Evolutionary conservation across 2,329 filamentous ascomycete species (phyloP).

Genomic region (Aspergillus felis): DNA sequence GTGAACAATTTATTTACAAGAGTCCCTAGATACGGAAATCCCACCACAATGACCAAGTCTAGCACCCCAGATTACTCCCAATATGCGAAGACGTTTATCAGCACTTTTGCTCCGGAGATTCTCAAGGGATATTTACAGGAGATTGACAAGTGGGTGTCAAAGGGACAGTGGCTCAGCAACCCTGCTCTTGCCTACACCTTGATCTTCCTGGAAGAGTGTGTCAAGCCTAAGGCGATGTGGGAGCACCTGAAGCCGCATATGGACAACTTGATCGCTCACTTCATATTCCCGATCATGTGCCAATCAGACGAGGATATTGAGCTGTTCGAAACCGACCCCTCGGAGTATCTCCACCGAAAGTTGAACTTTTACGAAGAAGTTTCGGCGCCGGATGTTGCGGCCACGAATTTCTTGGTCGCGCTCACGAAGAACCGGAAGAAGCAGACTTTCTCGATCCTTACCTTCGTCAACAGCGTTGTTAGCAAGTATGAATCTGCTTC

Average conservation of each 20-base stretch:
- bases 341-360: constrained; percentile 95
- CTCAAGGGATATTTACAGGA: constrained; percentile 90
- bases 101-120: constrained; percentile 90
- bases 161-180: constrained; percentile 91
- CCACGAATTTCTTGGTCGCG: constrained; percentile 93
- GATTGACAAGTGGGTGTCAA: constrained; percentile 96
- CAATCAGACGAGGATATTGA: constrained; percentile 88
- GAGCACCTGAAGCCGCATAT: constrained; percentile 87
- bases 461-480: constrained; percentile 92
- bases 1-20: constrained; percentile 4
- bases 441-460: constrained; percentile 90
- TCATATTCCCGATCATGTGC: constrained; percentile 93
- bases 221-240: constrained; percentile 98
- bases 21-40: constrained; percentile 76
- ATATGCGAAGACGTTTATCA: constrained; percentile 87
- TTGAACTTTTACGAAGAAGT: constrained; percentile 98
- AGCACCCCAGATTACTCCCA: constrained; percentile 72
- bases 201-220: constrained; percentile 93
- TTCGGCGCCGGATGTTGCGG: constrained; percentile 88
- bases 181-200: constrained; percentile 90
- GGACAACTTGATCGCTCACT: constrained; percentile 86
- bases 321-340: constrained; percentile 88
- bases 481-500: constrained; percentile 83
- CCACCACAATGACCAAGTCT: constrained; percentile 65
- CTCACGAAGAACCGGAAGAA: constrained; percentile 92